Evolutionary conservation across 176 grass and related monocot genomes (phyloP), one percentile per base, ranked within the genome.

Genomic region (Thalia dealbata): DNA sequence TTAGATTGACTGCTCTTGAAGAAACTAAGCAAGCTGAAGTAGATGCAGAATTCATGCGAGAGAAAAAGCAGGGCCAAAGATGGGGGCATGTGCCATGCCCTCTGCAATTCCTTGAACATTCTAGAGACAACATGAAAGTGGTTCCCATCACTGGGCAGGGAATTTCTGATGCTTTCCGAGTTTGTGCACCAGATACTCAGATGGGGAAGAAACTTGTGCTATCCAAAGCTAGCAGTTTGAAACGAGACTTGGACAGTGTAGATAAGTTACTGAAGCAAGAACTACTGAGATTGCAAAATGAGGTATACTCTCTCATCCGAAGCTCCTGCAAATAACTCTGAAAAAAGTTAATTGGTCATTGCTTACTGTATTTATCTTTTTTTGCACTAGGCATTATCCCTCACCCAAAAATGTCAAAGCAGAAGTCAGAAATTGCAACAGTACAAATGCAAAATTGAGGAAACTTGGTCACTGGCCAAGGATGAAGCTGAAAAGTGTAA

Each of bases 401-500:
- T 93, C 68, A 78, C 73, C 64, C 83, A 93, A 74, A 79, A 99
- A 82, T 99, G 95, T 71, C 83, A 59, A 64, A 78, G 75, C 79
- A 93, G 80, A 75, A 91, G 87, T 85, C 75, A 80, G 64, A 86
- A 91, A 69, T 70, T 91, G 81, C 90, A 93, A 64, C 68, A 86
- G 41, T 91, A 86, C 81, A 91, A 91, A 91, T 65, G 38, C 35
- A 88, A 88, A 86, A 87, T 99, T 11, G 85, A 99, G 74, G 90
- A 99, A 79, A 93, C 87, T 18, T 99, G 73, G 85, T 81, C 83
- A 43, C 67, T 81, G 75, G 81, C 75, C 44, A 91, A 72, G 74
- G 79, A 93, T 81, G 87, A 99, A 80, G 83, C 95, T 65, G 82
- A 85, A 75, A 99, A 91, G 50, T 93, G 81, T 79, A 93, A 93